Conservation (phyloP, 257 asterid genomes). For the Solanum megistacrolobum region DNA sequence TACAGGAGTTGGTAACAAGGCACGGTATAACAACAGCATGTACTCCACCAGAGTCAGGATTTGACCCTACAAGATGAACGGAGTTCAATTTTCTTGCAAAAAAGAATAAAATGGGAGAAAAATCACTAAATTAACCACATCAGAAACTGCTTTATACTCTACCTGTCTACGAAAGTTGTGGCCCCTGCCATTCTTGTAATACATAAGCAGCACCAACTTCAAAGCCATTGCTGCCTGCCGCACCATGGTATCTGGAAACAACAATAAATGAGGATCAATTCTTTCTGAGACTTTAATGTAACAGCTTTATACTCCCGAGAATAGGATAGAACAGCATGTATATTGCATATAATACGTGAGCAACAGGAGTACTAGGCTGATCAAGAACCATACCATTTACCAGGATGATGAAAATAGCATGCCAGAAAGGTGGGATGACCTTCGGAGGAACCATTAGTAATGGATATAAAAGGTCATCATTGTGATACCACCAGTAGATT, state of each 20-base stretch:
- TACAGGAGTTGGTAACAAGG: conserved; percentile 82
- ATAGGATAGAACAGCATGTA: neutral
- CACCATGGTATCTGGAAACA: conserved; percentile 64
- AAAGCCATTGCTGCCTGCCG: conserved; percentile 78
- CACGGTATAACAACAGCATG: conserved; percentile 76
- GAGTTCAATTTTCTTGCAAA: neutral
- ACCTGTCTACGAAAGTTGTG: conserved; percentile 93
- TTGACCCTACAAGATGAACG: conserved; percentile 53
- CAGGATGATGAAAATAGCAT: conserved; percentile 64
- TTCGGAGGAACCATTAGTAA: conserved; percentile 78
- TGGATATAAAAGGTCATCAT: conserved; percentile 57
- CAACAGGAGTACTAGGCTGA: conserved; percentile 1
- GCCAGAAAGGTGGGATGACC: conserved; percentile 89
- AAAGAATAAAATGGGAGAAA: neutral
- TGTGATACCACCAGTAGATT: conserved; percentile 74
- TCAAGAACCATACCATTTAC: conserved; percentile 54
- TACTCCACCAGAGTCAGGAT: conserved; percentile 85
- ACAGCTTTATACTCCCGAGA: neutral
- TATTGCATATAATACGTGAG: neutral
- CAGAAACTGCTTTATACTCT: neutral
- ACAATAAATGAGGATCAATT: neutral
- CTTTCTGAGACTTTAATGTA: neutral
- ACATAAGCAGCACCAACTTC: conserved; percentile 62
- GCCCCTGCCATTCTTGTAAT: conserved; percentile 72
- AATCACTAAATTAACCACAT: neutral